Percentiles rank a stretch among this genome's conserved stretches.
Evolutionary conservation across 768 basidiomycete species (phyloP).

Genomic region (Pulveroboletus sp.): DNA sequence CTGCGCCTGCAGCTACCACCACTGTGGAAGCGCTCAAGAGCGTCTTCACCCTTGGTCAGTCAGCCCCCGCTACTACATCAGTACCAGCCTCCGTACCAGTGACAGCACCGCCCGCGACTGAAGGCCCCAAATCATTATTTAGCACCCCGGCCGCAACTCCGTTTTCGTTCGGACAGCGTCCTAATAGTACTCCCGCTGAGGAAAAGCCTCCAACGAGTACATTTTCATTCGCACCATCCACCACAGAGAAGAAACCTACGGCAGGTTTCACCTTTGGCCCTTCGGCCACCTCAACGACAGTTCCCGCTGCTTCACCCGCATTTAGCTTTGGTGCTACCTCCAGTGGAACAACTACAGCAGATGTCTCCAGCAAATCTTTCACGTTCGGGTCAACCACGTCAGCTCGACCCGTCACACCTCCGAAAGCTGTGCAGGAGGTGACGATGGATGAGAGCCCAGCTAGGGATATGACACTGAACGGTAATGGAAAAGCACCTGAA

Average conservation of each 20-base stretch:
- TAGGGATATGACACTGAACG: conserved; percentile 50
- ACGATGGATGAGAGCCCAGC: conserved; percentile 82
- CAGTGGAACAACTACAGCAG: conserved; percentile 32
- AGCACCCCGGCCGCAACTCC: conserved; percentile 25
- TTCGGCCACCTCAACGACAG: conserved; percentile 31
- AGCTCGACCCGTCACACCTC: conserved; percentile 59
- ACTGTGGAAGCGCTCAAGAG: conserved; percentile 27
- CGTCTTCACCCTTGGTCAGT: conserved; percentile 31
- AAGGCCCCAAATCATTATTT: conserved; percentile 42
- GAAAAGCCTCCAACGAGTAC: conserved; percentile 19
- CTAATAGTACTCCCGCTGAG: conserved; percentile 18
- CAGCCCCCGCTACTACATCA: conserved; percentile 8
- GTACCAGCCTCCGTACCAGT: conserved; percentile 6
- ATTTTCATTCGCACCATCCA: conserved; percentile 31
- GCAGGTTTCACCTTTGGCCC: conserved; percentile 44
- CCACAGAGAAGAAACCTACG: conserved; percentile 34
- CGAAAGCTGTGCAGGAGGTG: conserved; percentile 61
- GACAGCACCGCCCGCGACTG: conserved; percentile 18
- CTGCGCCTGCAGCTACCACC: conserved; percentile 7
- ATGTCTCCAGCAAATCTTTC: conserved; percentile 49
- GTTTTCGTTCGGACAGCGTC: conserved; percentile 43
- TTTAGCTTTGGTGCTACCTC: conserved; percentile 49
- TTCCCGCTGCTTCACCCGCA: conserved; percentile 26
- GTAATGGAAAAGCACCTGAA: conserved; percentile 32
- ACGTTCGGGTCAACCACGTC: conserved; percentile 43